These are phyloP conservation scores for Plasmodium falciparum DNA, from an alignment of 169 alveolate species.

Conservation along the genomic window DNA sequence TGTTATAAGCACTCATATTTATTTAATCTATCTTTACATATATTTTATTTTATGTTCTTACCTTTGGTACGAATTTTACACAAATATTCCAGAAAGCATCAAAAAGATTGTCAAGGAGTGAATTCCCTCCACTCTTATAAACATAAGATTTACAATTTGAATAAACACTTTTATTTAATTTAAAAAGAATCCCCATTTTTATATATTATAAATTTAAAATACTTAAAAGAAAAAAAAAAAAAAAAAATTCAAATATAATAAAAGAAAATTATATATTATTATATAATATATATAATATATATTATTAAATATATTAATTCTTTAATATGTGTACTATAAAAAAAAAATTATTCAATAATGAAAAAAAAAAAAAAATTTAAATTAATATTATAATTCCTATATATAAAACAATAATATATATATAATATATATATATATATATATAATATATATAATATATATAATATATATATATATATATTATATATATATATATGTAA, in stretches of 20 bases:
- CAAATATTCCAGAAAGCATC: slow-evolving; percentile 69
- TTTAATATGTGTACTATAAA: background rate
- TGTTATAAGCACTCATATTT: too few species aligned
- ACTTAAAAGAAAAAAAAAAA: slow-evolving; percentile 9
- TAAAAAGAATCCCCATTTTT: slow-evolving; percentile 63
- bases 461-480: too few species aligned
- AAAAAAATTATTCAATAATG: too few species aligned
- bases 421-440: too few species aligned
- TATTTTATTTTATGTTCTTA: slow-evolving; percentile 2
- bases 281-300: background rate
- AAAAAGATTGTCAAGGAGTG: slow-evolving; percentile 52
- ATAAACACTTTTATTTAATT: slow-evolving; percentile 45
- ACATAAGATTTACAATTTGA: slow-evolving; percentile 72
- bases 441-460: too few species aligned
- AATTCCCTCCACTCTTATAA: slow-evolving; percentile 58
- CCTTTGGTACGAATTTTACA: slow-evolving; percentile 56
- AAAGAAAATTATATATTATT: too few species aligned
- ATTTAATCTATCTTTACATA: too few species aligned
- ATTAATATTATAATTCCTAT: too few species aligned
- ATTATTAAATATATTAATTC: slow-evolving; percentile 3
- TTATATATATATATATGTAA: too few species aligned
- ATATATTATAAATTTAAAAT: background rate
- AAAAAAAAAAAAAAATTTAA: too few species aligned
- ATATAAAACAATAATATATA: too few species aligned
- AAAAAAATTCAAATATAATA: background rate